Conservation (phyloP, 2,329 filamentous ascomycete genomes). For the Cordyceps cateniannulata region DNA sequence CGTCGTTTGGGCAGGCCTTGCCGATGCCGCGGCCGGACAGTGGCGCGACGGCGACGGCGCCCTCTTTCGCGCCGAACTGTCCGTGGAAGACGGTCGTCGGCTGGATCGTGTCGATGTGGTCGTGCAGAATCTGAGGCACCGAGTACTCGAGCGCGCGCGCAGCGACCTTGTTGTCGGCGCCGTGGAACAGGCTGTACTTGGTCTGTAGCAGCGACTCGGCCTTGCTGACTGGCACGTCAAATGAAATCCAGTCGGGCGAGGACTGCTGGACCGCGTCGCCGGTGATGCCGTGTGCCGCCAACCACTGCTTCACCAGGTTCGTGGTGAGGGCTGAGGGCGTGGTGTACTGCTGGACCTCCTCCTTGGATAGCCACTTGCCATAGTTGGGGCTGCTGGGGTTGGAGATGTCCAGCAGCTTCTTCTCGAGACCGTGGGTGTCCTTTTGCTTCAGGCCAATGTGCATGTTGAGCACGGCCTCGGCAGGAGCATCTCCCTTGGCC, state of each 20-base stretch:
- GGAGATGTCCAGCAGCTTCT: conserved; percentile 20
- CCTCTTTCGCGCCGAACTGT: not conserved
- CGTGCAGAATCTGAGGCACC: conserved; percentile 12
- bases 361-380: conserved; percentile 19
- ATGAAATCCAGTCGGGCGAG: conserved; percentile 1
- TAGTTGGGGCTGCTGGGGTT: conserved; percentile 20
- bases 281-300: conserved; percentile 11
- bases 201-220: conserved; percentile 5
- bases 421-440: conserved; percentile 20
- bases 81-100: conserved; percentile 15
- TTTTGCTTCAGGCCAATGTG: conserved; percentile 8
- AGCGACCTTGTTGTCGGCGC: not conserved
- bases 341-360: conserved; percentile 20
- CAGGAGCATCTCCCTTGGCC: not conserved
- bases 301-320: conserved; percentile 18
- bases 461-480: conserved; percentile 3
- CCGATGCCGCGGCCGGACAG: not conserved
- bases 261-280: not conserved
- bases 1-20: not conserved
- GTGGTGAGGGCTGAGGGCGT: conserved; percentile 17
- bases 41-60: not conserved
- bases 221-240: conserved; percentile 1
- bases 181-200: not conserved
- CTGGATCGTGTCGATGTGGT: conserved; percentile 15
- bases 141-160: conserved; percentile 14